Base-by-base conservation (phyloP, 495 filamentous ascomycete species). In the Tirmania nivea region DNA sequence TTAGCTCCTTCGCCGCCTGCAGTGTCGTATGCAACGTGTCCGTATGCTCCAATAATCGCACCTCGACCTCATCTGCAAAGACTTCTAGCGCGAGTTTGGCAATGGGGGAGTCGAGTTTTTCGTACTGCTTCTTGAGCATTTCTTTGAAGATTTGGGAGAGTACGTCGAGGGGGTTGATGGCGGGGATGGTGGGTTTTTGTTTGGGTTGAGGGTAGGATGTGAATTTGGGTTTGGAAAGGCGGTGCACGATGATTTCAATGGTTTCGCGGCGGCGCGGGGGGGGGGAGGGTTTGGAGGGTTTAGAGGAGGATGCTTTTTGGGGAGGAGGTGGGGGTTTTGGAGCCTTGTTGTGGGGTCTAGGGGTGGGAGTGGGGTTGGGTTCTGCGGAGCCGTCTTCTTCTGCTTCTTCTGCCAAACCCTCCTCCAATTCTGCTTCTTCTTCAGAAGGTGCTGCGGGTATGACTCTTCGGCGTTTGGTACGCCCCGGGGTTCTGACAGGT, bases 1-100 rank as follows among this genome's bases (percentile, higher is more conserved):
- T 53, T 10, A 35, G 52, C 14, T 57, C 52, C 19, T 49, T n/a
- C 3, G 55, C 48, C 20, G 59, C 50, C 34, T 50, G 50, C n/a
- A 63, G 54, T 17, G 48, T 58, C 19, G 59, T 49, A 36, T 63
- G 57, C 10, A 63, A 25, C 36, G 25, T 56, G 34, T 63, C 61
- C 0, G 60, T 63, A 42, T 60, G 60, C 58, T 60, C 56, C n/a
- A 63, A 45, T 42, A 63, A 55, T 25, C 55, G 50, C 16, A 56
- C 17, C 31, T 52, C 42, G 12, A 63, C 16, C 45, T 63, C 61
- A 20, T 63, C 61, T 20, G 63, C 62, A 17, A 60, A 63, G 35
- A 31, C 54, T 48, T 55, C 60, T 16, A 63, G 34, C 8, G 61
- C 61, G 5, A 39, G 53, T 20, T 56, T 55, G 48, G 60, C 55